phyloP scores from a whole-genome alignment of 352 stramenopile genomes.

The Globisporangium orthogonon region DNA sequence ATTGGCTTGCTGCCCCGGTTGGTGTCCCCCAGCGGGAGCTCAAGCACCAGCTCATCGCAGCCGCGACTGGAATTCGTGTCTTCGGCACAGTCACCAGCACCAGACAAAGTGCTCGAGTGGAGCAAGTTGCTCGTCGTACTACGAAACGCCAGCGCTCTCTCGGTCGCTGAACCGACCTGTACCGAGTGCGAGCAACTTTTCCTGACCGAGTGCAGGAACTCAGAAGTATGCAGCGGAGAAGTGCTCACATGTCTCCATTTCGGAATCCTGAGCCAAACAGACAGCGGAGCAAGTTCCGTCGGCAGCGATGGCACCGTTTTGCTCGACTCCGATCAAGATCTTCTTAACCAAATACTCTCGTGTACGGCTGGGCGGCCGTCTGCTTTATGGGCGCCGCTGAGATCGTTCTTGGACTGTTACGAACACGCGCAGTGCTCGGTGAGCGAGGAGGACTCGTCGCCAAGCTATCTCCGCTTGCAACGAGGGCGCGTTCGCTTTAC shows the following conservation, averaged over 20 bases:
- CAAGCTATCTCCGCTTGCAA: constrained; percentile 10
- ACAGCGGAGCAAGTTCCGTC: not conserved
- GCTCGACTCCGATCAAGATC: constrained; percentile 1
- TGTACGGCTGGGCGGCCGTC: not conserved
- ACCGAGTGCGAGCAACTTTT: constrained; percentile 5
- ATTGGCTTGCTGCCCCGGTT: constrained; percentile 3
- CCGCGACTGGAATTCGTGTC: constrained; percentile 6
- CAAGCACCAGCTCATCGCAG: not conserved
- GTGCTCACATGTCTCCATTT: constrained; percentile 3
- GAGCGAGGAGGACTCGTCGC: not conserved
- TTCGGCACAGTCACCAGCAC: not conserved
- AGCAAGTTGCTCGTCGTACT: constrained; percentile 1
- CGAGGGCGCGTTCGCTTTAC: constrained; percentile 1
- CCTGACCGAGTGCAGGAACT: not conserved
- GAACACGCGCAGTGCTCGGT: constrained; percentile 9
- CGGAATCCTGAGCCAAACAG: not conserved
- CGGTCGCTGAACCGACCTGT: not conserved
- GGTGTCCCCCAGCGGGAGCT: not conserved
- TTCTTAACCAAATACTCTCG: not conserved
- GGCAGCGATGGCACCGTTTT: not conserved
- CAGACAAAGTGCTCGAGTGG: constrained; percentile 4
- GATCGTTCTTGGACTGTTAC: constrained; percentile 9
- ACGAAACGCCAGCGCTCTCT: not conserved
- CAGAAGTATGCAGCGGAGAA: not conserved
- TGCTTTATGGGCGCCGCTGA: not conserved